Evolutionary conservation across 257 asterid genomes (phyloP).

Genomic region (Nicotiana undulata): DNA sequence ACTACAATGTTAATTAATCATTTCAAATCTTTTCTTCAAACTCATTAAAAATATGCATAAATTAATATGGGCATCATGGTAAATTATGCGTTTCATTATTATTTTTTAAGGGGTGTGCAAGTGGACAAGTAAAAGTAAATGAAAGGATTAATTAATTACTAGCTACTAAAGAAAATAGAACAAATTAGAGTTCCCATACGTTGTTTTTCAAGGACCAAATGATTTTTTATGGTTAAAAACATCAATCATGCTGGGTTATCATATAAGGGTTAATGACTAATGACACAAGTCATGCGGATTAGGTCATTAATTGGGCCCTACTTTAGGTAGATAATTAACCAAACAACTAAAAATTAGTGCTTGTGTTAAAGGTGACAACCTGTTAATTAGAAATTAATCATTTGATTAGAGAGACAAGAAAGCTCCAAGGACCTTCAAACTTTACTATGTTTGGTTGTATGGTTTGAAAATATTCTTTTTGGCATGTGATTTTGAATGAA

Average conservation of each 20-base stretch:
- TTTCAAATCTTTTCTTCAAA: no score
- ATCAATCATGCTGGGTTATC: neutral
- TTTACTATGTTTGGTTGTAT: neutral
- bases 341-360: neutral
- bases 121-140: neutral
- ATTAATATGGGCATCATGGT: no score
- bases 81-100: no score
- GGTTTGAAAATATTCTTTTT: neutral
- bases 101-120: no score
- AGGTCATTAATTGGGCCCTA: neutral
- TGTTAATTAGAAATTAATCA: slow-evolving; percentile 2
- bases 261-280: neutral
- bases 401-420: neutral
- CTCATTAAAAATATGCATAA: no score
- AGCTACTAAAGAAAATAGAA: neutral
- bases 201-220: neutral
- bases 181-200: neutral
- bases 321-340: neutral
- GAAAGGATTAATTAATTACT: neutral
- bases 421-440: neutral
- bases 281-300: slow-evolving; percentile 1
- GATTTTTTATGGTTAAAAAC: neutral
- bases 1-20: no score
- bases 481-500: neutral
- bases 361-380: slow-evolving; percentile 3